These are phyloP conservation scores for Amyloporia xantha DNA, from an alignment of 768 basidiomycete species.

Conservation along the genomic window DNA sequence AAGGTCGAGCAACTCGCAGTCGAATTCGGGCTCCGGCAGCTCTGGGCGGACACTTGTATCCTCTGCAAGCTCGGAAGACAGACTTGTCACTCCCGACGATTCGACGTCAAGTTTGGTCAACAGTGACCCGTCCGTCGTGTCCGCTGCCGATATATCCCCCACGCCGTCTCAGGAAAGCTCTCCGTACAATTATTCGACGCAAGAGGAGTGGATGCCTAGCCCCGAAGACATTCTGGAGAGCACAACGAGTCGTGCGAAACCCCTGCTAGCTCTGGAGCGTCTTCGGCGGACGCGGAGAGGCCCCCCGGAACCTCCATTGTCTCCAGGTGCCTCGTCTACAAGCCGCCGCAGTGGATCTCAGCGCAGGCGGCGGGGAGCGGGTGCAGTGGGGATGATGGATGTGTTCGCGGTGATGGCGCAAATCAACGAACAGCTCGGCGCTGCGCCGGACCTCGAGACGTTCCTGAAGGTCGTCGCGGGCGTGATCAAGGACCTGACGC, in stretches of 20 bases:
- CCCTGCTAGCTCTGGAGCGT: constrained; percentile 64
- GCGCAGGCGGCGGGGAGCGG: constrained; percentile 17
- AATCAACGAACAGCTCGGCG: constrained; percentile 74
- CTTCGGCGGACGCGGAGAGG: constrained; percentile 42
- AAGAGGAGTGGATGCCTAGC: constrained; percentile 37
- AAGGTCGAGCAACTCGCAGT: constrained; percentile 11
- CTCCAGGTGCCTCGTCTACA: neutral
- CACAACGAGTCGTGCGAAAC: constrained; percentile 62
- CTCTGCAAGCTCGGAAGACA: constrained; percentile 5
- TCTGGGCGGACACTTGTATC: constrained; percentile 23
- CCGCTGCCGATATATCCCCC: constrained; percentile 4
- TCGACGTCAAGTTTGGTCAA: constrained; percentile 6
- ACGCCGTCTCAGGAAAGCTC: constrained; percentile 5
- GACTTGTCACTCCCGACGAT: constrained; percentile 13
- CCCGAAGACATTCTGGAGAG: constrained; percentile 61
- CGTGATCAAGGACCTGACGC: constrained; percentile 69
- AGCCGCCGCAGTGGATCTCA: constrained; percentile 5
- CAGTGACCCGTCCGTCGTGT: constrained; percentile 1
- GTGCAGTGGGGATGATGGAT: constrained; percentile 60
- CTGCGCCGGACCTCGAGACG: constrained; percentile 54
- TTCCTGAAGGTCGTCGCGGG: constrained; percentile 73
- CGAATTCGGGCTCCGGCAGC: constrained; percentile 12
- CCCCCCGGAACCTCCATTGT: neutral
- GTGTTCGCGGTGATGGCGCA: constrained; percentile 73
- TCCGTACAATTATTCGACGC: constrained; percentile 15